phyloP scores from a whole-genome alignment of 2,329 filamentous ascomycete genomes.

The Ascochyta koolunga region DNA sequence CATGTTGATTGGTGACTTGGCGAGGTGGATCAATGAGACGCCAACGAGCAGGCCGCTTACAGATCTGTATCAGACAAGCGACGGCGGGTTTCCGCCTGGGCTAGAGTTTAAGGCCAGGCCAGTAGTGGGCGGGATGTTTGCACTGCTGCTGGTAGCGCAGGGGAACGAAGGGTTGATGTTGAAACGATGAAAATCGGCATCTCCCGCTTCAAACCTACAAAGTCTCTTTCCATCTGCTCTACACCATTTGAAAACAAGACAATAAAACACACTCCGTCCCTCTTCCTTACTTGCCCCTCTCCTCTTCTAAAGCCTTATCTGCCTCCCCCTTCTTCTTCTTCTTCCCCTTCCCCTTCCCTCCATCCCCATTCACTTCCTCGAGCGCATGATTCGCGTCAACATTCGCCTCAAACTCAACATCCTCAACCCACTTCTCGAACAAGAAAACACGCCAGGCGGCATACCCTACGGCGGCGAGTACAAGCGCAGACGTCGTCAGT shows the following conservation, averaged over 20 bases:
- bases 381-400: constrained; percentile 39
- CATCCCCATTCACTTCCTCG: constrained; percentile 27
- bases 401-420: constrained; percentile 38
- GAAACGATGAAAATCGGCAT: too few relatives aligned
- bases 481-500: neutral
- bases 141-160: constrained; percentile 80
- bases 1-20: constrained; percentile 75
- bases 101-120: constrained; percentile 80
- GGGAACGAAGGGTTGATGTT: too few relatives aligned
- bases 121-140: constrained; percentile 85
- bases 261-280: neutral
- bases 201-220: too few relatives aligned
- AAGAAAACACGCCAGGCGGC: constrained; percentile 28
- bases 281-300: constrained; percentile 13
- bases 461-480: constrained; percentile 8
- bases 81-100: constrained; percentile 73
- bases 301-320: constrained; percentile 7
- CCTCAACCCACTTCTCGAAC: constrained; percentile 30
- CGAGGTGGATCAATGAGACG: constrained; percentile 84
- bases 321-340: constrained; percentile 3
- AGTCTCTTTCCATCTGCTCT: too few relatives aligned
- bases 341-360: neutral
- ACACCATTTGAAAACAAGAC: too few relatives aligned
- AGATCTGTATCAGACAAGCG: constrained; percentile 83
- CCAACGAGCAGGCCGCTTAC: constrained; percentile 75